A percentile compares a stretch with the other conserved stretches of the same genome.
Evolutionary conservation across 2,329 filamentous ascomycete genomes (phyloP).

Genomic region (Juglanconis oblonga): DNA sequence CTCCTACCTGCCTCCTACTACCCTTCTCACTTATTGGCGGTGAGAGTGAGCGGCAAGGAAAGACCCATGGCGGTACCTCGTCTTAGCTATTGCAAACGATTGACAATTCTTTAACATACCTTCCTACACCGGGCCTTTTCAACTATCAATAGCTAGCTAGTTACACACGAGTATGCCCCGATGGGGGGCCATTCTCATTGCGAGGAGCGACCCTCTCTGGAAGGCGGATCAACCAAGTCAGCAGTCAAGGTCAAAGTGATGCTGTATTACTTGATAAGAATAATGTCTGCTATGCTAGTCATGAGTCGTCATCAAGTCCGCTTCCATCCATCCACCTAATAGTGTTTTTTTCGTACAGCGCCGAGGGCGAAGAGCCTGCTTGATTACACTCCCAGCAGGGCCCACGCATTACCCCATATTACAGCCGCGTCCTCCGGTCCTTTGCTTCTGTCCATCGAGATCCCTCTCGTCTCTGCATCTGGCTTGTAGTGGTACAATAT

Average conservation of each 20-base stretch:
- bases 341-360: background rate
- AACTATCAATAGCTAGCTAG: too few relatives aligned
- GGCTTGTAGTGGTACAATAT: constrained; percentile 5
- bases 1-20: too few relatives aligned
- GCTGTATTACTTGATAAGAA: background rate
- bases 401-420: background rate
- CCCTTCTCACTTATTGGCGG: too few relatives aligned
- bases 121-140: too few relatives aligned
- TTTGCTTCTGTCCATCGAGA: constrained; percentile 3
- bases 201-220: too few relatives aligned
- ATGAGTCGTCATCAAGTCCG: background rate
- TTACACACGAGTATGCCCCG: too few relatives aligned
- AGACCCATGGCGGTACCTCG: too few relatives aligned
- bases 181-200: too few relatives aligned
- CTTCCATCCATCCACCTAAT: background rate
- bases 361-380: background rate
- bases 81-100: too few relatives aligned
- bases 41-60: too few relatives aligned
- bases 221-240: background rate
- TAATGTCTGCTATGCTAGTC: constrained; percentile 1
- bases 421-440: background rate
- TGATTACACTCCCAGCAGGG: background rate
- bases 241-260: background rate
- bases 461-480: background rate
- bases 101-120: too few relatives aligned